Evolutionary conservation across 2,329 filamentous ascomycete species (phyloP), one percentile per base, ranked within the genome.

Genomic region (Diaporthe nobilis): DNA sequence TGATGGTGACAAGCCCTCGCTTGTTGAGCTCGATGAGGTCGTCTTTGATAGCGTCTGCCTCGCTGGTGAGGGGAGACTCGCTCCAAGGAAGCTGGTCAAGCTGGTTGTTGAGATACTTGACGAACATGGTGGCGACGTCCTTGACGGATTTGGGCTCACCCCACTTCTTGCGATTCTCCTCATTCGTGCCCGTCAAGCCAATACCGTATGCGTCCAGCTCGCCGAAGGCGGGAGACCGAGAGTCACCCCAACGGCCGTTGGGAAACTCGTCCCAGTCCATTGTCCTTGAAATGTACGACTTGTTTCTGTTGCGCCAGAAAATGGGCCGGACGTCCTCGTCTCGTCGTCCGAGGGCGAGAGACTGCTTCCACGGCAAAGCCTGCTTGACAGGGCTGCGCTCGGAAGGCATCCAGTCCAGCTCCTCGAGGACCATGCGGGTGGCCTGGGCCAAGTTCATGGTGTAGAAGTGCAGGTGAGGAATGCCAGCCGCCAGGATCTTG

Each of bases 251-350:
- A 84, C 97, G 94, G 63, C 97, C 97, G 88, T 99, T 99, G 74
- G 97, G 97, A 81, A 98, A 99, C 84, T 99, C 97, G 81, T 99
- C 97, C 97, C 97, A 99, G 80, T 98, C 96, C 83, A 98, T 96
- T 0, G 97, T 99, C 73, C 97, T 95, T 74, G 95, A 92, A 73
- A 99, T 93, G 81, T 99, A 99, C 5, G 96, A 98, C 82, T 97
- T 95, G 85, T 98, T 97, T 75, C 97, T 92, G 86, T 98, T 98
- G 80, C 96, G 93, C 97, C 97, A 99, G 90, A 99, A 99, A 79
- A 99, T 98, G 47, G 97, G 97, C 72, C 97, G 94, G 58, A 99
- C 97, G 82, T 98, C 98, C 86, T 99, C 97, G 65, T 95, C 94
- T 81, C 96, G 91, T 65, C 97, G 92, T 72, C 95, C 94, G 78